Evolutionary conservation across 2,329 filamentous ascomycete genomes (phyloP), one percentile per base, ranked within the genome.

Genomic region (Diplodia scrobiculata): DNA sequence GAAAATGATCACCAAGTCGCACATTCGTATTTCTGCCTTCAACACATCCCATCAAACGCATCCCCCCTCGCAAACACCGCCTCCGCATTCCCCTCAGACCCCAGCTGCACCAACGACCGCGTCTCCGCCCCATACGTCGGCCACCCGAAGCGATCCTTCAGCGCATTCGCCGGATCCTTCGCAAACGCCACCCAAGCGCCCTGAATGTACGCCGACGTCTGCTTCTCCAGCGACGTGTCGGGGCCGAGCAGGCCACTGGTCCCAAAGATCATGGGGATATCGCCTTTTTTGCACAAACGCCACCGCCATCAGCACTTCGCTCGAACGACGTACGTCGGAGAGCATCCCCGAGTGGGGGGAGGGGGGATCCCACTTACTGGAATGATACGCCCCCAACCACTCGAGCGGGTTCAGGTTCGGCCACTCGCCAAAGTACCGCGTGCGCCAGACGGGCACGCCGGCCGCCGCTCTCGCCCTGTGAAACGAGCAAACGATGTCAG

Each of bases 61-160:
- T 71, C 66, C 1, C 72, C 72, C 3, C 68, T 71, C 11, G 72
- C 75, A 69, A 76, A 75, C 2, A 78, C 71, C 62, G 70, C 73
- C 25, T 73, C 68, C 1, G 70, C 75, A 52, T 76, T 68, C 9
- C 69, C 69, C 19, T 64, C 68, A 13, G 34, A 32, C 1, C 69
- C 71, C 58, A 72, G 38, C 50, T 72, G 68, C 14, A 72, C 59
- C 52, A 73, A 51, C 5, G 68, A 70, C 14, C 70, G 65, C 7
- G 51, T 62, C 11, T 65, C 45, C 0, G 70, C 68, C 36, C 70
- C 68, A 66, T 70, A 73, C 36, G 14, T 63, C 21, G 69, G 68
- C 70, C 71, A 72, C 0, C 34, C 60, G 53, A 55, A 69, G 7
- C 58, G 29, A 19, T 63, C 36, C 10, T 32, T 41, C 52, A 73